Percentiles rank a stretch among this genome's conserved stretches.
Conservation (phyloP, 331 rosid species). For the Malus hybrid region DNA sequence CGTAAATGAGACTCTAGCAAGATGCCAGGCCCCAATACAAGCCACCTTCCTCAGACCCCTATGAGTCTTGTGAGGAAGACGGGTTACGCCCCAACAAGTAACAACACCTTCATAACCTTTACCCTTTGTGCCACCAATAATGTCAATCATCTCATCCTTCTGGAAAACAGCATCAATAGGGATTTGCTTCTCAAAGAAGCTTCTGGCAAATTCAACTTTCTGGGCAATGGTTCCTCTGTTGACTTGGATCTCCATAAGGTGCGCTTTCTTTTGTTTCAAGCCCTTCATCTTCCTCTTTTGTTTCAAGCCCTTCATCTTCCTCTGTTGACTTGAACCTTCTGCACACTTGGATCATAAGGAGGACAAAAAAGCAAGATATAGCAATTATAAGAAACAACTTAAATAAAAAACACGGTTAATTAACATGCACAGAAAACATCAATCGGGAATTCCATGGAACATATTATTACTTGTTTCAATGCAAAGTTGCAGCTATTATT, state of each 20-base stretch:
- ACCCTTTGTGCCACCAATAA: slow-evolving; percentile 67
- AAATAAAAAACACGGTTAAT: background rate
- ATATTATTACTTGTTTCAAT: background rate
- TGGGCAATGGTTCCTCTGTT: slow-evolving; percentile 64
- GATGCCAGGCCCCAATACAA: slow-evolving; percentile 94
- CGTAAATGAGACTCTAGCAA: slow-evolving; percentile 73
- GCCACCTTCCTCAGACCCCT: slow-evolving; percentile 74
- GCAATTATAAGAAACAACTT: background rate
- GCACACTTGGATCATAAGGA: background rate
- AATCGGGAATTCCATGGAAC: background rate
- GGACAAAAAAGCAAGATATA: background rate
- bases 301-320: no score
- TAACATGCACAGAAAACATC: background rate
- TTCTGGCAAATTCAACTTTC: slow-evolving; percentile 56
- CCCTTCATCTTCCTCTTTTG: slow-evolving; percentile 52
- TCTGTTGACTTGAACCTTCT: no score
- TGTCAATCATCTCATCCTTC: slow-evolving; percentile 72
- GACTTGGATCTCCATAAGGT: slow-evolving; percentile 75
- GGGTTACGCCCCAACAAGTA: slow-evolving; percentile 70
- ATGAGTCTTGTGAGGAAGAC: slow-evolving; percentile 72
- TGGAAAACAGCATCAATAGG: slow-evolving; percentile 75
- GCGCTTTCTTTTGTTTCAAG: slow-evolving; percentile 80
- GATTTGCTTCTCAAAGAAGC: slow-evolving; percentile 65
- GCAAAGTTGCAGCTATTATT: background rate
- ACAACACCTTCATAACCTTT: slow-evolving; percentile 79